phyloP scores from a whole-genome alignment of 371 early-diverging fungal genomes.

The Mortierella sp. region DNA sequence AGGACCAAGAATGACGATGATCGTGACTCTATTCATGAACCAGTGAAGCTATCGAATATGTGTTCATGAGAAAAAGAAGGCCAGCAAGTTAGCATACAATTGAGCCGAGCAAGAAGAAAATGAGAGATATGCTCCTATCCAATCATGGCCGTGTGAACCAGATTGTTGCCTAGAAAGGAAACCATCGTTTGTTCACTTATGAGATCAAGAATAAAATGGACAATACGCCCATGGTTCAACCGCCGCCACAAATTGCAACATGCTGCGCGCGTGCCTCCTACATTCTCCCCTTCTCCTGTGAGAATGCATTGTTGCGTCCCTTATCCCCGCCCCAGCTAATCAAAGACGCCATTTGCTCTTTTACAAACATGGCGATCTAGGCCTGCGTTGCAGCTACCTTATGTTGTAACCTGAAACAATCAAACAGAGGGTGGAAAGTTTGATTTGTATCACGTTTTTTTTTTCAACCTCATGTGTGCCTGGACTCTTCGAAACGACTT shows the following conservation, averaged over 20 bases:
- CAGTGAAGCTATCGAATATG: not conserved
- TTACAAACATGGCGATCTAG: not conserved
- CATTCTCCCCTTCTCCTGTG: not conserved
- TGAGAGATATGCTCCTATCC: not conserved
- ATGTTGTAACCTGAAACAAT: not conserved
- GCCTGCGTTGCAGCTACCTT: not conserved
- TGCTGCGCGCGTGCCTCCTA: not conserved
- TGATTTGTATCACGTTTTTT: no score
- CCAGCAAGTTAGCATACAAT: no score
- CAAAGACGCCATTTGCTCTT: not conserved
- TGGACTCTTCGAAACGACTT: not conserved
- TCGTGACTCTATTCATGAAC: not conserved
- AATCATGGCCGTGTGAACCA: slow-evolving; percentile 35
- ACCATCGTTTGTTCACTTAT: not conserved
- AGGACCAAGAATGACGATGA: not conserved
- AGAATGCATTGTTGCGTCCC: not conserved
- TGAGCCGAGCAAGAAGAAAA: not conserved
- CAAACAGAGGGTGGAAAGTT: no score
- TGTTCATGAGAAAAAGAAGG: not conserved
- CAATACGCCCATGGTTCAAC: not conserved
- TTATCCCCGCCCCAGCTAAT: not conserved
- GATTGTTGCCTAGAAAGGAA: slow-evolving; percentile 31
- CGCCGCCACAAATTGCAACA: slow-evolving; percentile 1
- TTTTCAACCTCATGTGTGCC: not conserved
- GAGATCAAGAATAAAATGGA: not conserved